These are phyloP conservation scores for Penicillium cataractarum DNA, from an alignment of 495 filamentous ascomycete species.

Conservation along the genomic window DNA sequence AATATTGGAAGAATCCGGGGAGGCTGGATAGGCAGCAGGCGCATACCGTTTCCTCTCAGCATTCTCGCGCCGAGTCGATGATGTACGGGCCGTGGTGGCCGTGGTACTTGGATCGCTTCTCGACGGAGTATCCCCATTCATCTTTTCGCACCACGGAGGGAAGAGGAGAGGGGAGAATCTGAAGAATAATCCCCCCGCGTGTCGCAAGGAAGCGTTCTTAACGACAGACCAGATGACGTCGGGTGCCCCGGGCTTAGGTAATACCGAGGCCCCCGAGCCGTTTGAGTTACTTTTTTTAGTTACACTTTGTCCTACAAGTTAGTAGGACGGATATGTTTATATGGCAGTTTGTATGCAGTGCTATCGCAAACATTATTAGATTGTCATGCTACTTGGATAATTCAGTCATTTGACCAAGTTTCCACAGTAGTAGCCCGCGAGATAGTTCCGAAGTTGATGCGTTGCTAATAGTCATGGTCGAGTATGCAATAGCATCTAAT, in stretches of 20 bases:
- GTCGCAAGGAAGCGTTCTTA: not conserved
- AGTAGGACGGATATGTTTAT: not conserved
- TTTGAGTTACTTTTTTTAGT: not conserved
- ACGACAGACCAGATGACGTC: constrained; percentile 20
- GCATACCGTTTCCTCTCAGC: constrained; percentile 23
- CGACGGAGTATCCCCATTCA: constrained; percentile 21
- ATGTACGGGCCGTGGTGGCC: not conserved
- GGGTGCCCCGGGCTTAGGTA: constrained; percentile 1
- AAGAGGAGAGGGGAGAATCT: not conserved
- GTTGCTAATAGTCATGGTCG: too few relatives aligned
- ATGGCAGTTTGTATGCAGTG: not conserved
- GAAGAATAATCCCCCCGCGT: not conserved
- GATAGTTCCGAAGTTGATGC: too few relatives aligned
- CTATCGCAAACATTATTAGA: not conserved
- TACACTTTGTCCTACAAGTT: not conserved
- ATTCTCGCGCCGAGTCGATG: constrained; percentile 1
- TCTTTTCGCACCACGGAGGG: not conserved
- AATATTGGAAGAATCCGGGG: not conserved
- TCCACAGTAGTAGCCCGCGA: too few relatives aligned
- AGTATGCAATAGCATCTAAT: too few relatives aligned
- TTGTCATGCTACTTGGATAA: not conserved
- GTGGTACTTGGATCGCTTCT: not conserved
- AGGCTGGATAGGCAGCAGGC: constrained; percentile 6
- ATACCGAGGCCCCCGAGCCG: constrained; percentile 3
- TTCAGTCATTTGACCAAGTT: not conserved